Base-by-base conservation (phyloP, 2,329 filamentous ascomycete genomes). In the Curvularia sp. region DNA sequence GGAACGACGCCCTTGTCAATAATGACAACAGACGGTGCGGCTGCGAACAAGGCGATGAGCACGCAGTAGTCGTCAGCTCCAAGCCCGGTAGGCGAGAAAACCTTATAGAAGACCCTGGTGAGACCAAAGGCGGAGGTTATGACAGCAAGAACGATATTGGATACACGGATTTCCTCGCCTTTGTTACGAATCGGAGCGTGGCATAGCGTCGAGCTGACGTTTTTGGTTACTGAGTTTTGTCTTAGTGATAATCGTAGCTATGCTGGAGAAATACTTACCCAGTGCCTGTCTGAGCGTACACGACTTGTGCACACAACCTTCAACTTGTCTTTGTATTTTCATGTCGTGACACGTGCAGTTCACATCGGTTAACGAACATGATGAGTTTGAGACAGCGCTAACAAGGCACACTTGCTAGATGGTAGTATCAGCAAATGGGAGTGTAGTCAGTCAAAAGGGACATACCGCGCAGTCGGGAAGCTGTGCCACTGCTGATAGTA, bases 41-140 rank as follows among this genome's bases (percentile, higher is more conserved):
- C 67, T 13, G 56, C 49, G 12, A 73, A 13, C 12, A 73, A 35
- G 28, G 64, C 59, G 18, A 64, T 22, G 30, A 74, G 20, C 12
- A 75, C 60, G 41, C 65, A 66, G 33, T 69, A 75, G 60, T 81
- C 79, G 60, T 82, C 80, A 68, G 66, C 71, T 7, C 78, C 78
- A 48, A 80, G 57, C 26, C 71, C 71, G 15, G 64, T 57, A 2
- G 77, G 76, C 39, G 75, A 75, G 15, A 72, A 66, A 0, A 76
- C 60, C 18, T 79, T 77, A 53, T 79, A 77, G 22, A 74, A 44
- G 42, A 81, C 64, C 7, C 80, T 74, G 13, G 77, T 57, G 13
- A 74, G 41, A 22, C 75, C 78, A 13, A 67, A 75, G 0, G 75
- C 13, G 0, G 77, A 59, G 18, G 78, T 77, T 4, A 79, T 49